phyloP scores from a whole-genome alignment of 1,284 basidiomycete species.

The Inonotus obliquus region DNA sequence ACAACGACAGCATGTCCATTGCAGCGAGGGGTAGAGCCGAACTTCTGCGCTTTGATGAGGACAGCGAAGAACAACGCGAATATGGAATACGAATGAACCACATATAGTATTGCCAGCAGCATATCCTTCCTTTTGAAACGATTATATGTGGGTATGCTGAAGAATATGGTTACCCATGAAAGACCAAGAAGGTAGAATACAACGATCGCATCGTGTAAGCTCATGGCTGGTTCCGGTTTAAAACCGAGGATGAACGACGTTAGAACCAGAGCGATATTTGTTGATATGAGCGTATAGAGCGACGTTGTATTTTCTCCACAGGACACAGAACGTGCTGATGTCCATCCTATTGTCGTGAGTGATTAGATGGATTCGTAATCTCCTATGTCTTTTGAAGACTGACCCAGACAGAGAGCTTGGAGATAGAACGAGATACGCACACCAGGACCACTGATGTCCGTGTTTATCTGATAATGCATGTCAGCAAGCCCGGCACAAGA shows the following conservation, averaged over 20 bases:
- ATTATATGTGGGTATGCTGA: conserved; percentile 21
- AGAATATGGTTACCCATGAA: conserved; percentile 23
- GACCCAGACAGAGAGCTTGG: conserved; percentile 18
- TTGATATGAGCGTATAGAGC: conserved; percentile 26
- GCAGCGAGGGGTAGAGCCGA: conserved; percentile 23
- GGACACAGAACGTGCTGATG: conserved; percentile 23
- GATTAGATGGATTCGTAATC: neutral
- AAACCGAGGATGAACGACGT: conserved; percentile 27
- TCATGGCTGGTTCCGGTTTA: conserved; percentile 23
- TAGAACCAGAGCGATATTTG: conserved; percentile 27
- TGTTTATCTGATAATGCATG: conserved; percentile 11
- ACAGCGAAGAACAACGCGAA: conserved; percentile 25
- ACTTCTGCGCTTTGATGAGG: conserved; percentile 21
- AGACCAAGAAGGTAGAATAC: conserved; percentile 15
- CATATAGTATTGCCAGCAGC: conserved; percentile 18
- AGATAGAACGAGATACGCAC: conserved; percentile 21
- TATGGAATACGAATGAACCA: conserved; percentile 24
- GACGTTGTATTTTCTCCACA: conserved; percentile 25
- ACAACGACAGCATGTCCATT: conserved; percentile 24
- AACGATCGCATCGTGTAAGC: conserved; percentile 24
- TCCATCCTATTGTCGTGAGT: conserved; percentile 18
- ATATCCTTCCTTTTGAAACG: conserved; percentile 16
- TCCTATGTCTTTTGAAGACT: neutral
- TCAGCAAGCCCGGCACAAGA: neutral
- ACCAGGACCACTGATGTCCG: conserved; percentile 19